Evolutionary conservation across 2,329 filamentous ascomycete genomes (phyloP).

Genomic region (Ophiostoma sp.): DNA sequence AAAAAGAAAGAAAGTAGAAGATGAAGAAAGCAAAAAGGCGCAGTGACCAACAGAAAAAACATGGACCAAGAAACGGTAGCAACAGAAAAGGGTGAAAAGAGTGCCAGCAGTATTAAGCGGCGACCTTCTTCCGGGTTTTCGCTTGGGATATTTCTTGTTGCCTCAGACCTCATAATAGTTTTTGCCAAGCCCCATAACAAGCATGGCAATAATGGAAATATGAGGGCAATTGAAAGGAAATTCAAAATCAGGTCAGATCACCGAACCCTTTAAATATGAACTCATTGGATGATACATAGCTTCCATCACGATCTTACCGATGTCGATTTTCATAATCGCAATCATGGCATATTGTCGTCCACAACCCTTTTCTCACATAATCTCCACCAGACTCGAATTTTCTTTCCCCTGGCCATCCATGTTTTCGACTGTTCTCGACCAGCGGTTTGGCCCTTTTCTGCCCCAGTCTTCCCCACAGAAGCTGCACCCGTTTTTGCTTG

Average conservation of each 20-base stretch:
- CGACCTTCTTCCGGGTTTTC: background rate
- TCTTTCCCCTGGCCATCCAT: background rate
- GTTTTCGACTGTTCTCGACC: slow-evolving; percentile 1
- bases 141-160: background rate
- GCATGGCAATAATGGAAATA: background rate
- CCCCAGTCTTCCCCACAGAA: background rate
- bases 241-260: background rate
- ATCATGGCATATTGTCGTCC: too few relatives aligned
- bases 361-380: too few relatives aligned
- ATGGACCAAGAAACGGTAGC: too few relatives aligned
- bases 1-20: too few relatives aligned
- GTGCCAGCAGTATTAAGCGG: background rate
- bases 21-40: too few relatives aligned
- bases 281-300: background rate
- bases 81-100: too few relatives aligned
- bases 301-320: background rate
- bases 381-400: too few relatives aligned
- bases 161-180: background rate
- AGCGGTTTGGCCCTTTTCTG: background rate
- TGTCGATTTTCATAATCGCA: background rate
- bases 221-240: too few relatives aligned
- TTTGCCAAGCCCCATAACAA: background rate
- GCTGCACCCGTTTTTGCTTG: background rate
- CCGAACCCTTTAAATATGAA: background rate
- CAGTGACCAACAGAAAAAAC: too few relatives aligned